Percentiles rank a stretch among this genome's conserved stretches.
Conservation (phyloP, 352 stramenopile species). For the Phytophthora litchii region DNA sequence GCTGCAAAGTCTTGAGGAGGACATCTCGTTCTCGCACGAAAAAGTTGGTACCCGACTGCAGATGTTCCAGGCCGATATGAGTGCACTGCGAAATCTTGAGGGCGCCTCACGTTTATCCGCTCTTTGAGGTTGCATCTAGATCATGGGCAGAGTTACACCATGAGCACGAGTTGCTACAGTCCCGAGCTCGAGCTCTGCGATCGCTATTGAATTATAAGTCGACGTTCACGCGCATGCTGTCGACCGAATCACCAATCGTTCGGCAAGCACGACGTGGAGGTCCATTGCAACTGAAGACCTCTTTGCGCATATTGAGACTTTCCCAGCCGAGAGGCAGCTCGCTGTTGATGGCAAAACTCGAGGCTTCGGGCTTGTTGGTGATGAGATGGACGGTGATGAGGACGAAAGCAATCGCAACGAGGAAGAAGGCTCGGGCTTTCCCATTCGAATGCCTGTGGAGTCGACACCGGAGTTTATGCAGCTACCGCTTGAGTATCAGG, state of each 20-base stretch:
- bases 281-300: slow-evolving; percentile 72
- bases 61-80: slow-evolving; percentile 74
- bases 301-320: slow-evolving; percentile 71
- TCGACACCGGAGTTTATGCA: slow-evolving; percentile 95
- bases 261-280: slow-evolving; percentile 55
- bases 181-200: slow-evolving; percentile 68
- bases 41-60: slow-evolving; percentile 80
- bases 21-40: slow-evolving; percentile 82
- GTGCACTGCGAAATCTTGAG: slow-evolving; percentile 82
- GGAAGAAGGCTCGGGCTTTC: slow-evolving; percentile 51
- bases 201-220: slow-evolving; percentile 79
- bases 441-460: slow-evolving; percentile 89
- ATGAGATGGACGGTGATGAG: slow-evolving; percentile 38
- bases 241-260: slow-evolving; percentile 60
- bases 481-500: slow-evolving; percentile 93
- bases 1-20: slow-evolving; percentile 91
- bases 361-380: slow-evolving; percentile 18
- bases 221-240: slow-evolving; percentile 66
- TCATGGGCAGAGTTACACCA: slow-evolving; percentile 85
- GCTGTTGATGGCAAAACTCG: slow-evolving; percentile 18
- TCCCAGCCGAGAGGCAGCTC: slow-evolving; percentile 50
- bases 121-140: slow-evolving; percentile 90
- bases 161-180: slow-evolving; percentile 75
- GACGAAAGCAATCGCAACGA: slow-evolving; percentile 45
- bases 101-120: slow-evolving; percentile 92